A percentile compares a stretch with the other conserved stretches of the same genome.
Conservation (phyloP, 768 basidiomycete species). For the Gymnopilus dilepis region DNA sequence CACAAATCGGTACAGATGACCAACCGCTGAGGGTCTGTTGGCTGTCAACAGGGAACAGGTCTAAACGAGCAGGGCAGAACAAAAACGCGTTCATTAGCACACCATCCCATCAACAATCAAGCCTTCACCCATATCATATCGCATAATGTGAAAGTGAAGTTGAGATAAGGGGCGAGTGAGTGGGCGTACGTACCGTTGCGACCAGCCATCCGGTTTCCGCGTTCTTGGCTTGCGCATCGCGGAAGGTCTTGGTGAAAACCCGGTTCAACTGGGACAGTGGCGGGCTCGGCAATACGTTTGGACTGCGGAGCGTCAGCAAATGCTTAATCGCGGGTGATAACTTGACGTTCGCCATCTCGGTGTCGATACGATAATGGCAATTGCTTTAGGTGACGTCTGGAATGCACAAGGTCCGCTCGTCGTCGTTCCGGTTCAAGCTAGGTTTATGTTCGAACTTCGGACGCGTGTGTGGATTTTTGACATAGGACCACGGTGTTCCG, state of each 20-base stretch:
- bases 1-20: slow-evolving; percentile 81
- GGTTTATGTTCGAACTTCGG: not conserved
- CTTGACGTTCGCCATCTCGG: slow-evolving; percentile 32
- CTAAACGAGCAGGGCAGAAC: slow-evolving; percentile 46
- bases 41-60: slow-evolving; percentile 84
- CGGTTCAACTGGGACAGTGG: slow-evolving; percentile 53
- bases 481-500: not conserved
- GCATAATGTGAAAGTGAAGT: slow-evolving; percentile 2
- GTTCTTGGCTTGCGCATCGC: slow-evolving; percentile 64
- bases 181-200: slow-evolving; percentile 70
- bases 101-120: too few relatives aligned
- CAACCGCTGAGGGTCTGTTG: slow-evolving; percentile 81
- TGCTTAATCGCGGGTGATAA: slow-evolving; percentile 76
- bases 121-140: too few relatives aligned
- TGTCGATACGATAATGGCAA: too few relatives aligned
- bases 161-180: slow-evolving; percentile 11
- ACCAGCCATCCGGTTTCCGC: slow-evolving; percentile 85
- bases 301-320: slow-evolving; percentile 70
- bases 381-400: slow-evolving; percentile 3
- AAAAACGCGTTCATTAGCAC: slow-evolving; percentile 12
- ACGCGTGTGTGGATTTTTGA: not conserved
- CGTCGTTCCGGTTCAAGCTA: slow-evolving; percentile 1
- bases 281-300: slow-evolving; percentile 62
- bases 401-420: not conserved
- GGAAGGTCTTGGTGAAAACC: slow-evolving; percentile 65